phyloP scores from a whole-genome alignment of 495 filamentous ascomycete genomes.

The Penicillium lividum region DNA sequence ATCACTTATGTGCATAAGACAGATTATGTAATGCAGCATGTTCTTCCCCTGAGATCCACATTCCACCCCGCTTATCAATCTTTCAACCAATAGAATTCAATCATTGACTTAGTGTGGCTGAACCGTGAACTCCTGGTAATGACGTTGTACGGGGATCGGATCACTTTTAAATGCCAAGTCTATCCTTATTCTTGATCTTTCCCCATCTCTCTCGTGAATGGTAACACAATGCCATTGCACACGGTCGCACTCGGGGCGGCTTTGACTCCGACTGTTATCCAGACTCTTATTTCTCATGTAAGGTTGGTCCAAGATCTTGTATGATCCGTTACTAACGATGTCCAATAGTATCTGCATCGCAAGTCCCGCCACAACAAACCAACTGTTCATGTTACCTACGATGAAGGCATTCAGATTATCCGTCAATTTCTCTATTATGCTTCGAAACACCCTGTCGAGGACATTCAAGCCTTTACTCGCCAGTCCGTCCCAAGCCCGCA shows the following conservation, averaged over 20 bases:
- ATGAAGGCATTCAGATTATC: constrained; percentile 87
- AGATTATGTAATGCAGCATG: no score
- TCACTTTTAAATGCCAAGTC: neutral
- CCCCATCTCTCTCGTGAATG: constrained; percentile 11
- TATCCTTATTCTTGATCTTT: neutral
- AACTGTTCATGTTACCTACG: constrained; percentile 85
- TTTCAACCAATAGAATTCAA: neutral
- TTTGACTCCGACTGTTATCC: constrained; percentile 75
- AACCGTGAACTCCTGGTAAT: neutral
- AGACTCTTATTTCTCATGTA: constrained; percentile 79
- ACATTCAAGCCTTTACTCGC: constrained; percentile 83
- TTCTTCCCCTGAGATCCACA: neutral
- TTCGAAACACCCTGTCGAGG: constrained; percentile 86
- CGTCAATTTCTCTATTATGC: constrained; percentile 80
- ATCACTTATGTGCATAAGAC: neutral
- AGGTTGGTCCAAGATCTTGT: constrained; percentile 11
- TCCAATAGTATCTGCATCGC: constrained; percentile 73
- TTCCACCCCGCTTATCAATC: neutral
- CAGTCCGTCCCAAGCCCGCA: constrained; percentile 89
- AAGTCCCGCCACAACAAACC: constrained; percentile 73
- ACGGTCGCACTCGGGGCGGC: constrained; percentile 71
- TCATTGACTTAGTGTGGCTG: neutral
- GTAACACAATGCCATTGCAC: constrained; percentile 61
- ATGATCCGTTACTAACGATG: constrained; percentile 10
- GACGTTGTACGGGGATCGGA: neutral